Percentiles rank a stretch among this genome's conserved stretches.
phyloP scores from a whole-genome alignment of 768 basidiomycete species.

The Phylloporus rhodoxanthus region DNA sequence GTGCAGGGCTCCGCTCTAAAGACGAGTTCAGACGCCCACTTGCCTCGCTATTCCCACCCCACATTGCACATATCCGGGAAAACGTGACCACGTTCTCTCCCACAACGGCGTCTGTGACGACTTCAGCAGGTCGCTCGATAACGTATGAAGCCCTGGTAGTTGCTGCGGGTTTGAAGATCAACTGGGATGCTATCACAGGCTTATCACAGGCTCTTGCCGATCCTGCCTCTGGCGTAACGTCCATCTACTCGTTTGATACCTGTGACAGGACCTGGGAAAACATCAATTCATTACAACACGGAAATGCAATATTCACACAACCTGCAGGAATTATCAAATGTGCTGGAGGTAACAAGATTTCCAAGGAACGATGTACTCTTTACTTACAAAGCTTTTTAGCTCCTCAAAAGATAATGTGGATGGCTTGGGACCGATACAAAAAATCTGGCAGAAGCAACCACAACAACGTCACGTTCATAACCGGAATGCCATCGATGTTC shows the following conservation, averaged over 20 bases:
- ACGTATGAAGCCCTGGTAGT: conserved; percentile 86
- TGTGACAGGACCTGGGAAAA: conserved; percentile 87
- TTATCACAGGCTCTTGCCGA: conserved; percentile 73
- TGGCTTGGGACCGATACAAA: conserved; percentile 82
- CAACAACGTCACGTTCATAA: conserved; percentile 72
- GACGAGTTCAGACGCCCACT: conserved; percentile 61
- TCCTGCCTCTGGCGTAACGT: conserved; percentile 74
- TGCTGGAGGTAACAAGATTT: conserved; percentile 59
- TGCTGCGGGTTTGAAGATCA: conserved; percentile 82
- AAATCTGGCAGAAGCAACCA: conserved; percentile 52
- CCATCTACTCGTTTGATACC: conserved; percentile 87
- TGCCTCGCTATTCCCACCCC: conserved; percentile 62
- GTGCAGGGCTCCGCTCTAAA: conserved; percentile 77
- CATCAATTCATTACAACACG: conserved; percentile 67
- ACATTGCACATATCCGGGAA: conserved; percentile 67
- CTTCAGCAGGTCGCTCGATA: conserved; percentile 61
- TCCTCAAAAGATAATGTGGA: conserved; percentile 95
- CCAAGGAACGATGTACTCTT: background rate
- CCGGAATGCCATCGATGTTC: conserved; percentile 95
- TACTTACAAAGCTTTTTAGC: conserved; percentile 36
- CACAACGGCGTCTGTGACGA: conserved; percentile 63
- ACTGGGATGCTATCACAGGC: conserved; percentile 72
- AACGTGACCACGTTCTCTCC: conserved; percentile 75
- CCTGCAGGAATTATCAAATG: conserved; percentile 92
- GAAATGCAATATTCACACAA: conserved; percentile 92